A percentile compares a stretch with the other conserved stretches of the same genome.
phyloP scores from a whole-genome alignment of 2,329 filamentous ascomycete species.

The Ceratocystis eucalypticola region DNA sequence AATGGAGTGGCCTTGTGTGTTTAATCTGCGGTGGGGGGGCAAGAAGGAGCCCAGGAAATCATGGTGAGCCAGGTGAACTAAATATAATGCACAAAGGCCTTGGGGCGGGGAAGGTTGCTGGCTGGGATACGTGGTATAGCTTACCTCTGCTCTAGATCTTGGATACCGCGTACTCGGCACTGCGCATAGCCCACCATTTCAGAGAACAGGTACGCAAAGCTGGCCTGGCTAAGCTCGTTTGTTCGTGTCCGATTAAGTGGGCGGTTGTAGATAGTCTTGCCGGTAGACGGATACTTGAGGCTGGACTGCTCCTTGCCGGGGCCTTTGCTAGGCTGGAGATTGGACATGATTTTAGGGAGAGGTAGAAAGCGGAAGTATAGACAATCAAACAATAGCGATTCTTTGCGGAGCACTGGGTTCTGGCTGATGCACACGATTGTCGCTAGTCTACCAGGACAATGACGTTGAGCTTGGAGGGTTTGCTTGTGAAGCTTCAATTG shows the following conservation, averaged over 20 bases:
- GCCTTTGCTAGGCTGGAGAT: constrained; percentile 35
- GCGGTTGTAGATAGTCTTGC: constrained; percentile 96
- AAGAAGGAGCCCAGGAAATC: not conserved
- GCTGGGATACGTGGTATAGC: constrained; percentile 20
- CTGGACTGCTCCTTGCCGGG: constrained; percentile 41
- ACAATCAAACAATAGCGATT: not conserved
- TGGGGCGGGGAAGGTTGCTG: not conserved
- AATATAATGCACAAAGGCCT: not conserved
- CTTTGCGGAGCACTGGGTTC: not conserved
- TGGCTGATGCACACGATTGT: not conserved
- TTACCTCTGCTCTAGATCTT: constrained; percentile 82
- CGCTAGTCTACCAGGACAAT: not conserved
- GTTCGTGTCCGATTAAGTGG: constrained; percentile 82
- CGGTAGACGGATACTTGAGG: constrained; percentile 77
- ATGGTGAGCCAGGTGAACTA: not conserved
- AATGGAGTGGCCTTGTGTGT: constrained; percentile 82
- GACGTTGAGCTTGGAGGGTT: constrained; percentile 2
- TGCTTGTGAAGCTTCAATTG: not conserved
- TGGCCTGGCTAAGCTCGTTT: constrained; percentile 78
- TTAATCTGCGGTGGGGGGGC: constrained; percentile 40
- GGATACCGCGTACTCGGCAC: constrained; percentile 75
- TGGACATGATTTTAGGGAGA: constrained; percentile 33
- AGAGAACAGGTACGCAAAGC: constrained; percentile 89
- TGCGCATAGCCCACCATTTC: constrained; percentile 97
- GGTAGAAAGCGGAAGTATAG: not conserved